A percentile compares a stretch with the other conserved stretches of the same genome.
Conservation (phyloP, 768 basidiomycete species). For the Trametes gibbosa region DNA sequence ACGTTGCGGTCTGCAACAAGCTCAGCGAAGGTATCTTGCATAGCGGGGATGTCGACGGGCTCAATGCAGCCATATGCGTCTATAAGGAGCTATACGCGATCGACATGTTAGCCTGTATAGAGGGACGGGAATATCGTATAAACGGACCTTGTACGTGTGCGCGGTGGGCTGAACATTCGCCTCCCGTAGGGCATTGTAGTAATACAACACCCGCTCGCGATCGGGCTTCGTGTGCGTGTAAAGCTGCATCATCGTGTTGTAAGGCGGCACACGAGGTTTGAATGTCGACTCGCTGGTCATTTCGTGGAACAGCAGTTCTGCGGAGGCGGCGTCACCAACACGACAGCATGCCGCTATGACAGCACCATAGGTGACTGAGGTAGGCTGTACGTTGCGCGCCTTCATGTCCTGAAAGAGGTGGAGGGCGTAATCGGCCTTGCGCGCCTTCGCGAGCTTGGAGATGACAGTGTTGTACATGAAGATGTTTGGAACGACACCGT, state of each 20-base stretch:
- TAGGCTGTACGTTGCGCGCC: slow-evolving; percentile 53
- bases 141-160: slow-evolving; percentile 88
- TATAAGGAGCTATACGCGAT: slow-evolving; percentile 62
- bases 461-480: slow-evolving; percentile 98
- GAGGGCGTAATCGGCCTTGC: slow-evolving; percentile 88
- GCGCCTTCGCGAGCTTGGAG: slow-evolving; percentile 90
- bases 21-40: slow-evolving; percentile 69
- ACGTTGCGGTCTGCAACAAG: slow-evolving; percentile 49
- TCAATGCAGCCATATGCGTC: slow-evolving; percentile 87
- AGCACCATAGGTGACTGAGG: slow-evolving; percentile 92
- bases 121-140: not conserved
- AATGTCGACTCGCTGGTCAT: slow-evolving; percentile 75
- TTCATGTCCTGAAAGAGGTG: slow-evolving; percentile 90
- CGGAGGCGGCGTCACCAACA: slow-evolving; percentile 82
- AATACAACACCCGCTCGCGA: slow-evolving; percentile 71
- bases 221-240: slow-evolving; percentile 90
- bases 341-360: slow-evolving; percentile 92
- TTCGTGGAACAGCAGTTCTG: slow-evolving; percentile 81
- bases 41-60: slow-evolving; percentile 68
- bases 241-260: slow-evolving; percentile 99
- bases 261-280: slow-evolving; percentile 89
- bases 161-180: slow-evolving; percentile 72
- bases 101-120: slow-evolving; percentile 11
- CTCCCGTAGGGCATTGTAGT: slow-evolving; percentile 61
- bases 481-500: slow-evolving; percentile 72